Percentiles rank a stretch among this genome's conserved stretches.
These are phyloP conservation scores for Parafenestella ontariensis DNA, from an alignment of 2,329 filamentous ascomycete species.

Conservation along the genomic window DNA sequence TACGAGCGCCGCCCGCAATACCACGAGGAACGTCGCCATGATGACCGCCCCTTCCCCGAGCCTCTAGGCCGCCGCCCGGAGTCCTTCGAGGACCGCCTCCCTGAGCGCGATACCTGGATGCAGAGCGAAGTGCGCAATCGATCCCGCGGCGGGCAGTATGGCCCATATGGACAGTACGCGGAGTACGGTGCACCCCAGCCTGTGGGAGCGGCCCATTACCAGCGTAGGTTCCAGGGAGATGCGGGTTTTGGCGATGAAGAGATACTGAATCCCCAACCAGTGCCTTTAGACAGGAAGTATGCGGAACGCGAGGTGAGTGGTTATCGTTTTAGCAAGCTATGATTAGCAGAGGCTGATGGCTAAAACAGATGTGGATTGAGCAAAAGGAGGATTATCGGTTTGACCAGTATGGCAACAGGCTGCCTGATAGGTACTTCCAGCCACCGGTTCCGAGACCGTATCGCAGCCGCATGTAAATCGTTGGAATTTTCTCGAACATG, in stretches of 20 bases:
- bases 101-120: conserved; percentile 45
- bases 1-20: conserved; percentile 23
- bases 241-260: conserved; percentile 47
- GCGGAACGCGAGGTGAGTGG: conserved; percentile 44
- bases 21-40: conserved; percentile 19
- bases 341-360: conserved; percentile 12
- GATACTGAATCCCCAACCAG: conserved; percentile 48
- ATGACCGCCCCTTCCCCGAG: conserved; percentile 21
- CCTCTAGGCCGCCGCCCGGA: conserved; percentile 42
- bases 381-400: conserved; percentile 46
- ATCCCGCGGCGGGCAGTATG: conserved; percentile 19
- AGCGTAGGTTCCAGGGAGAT: conserved; percentile 45
- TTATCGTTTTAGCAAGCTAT: conserved; percentile 15
- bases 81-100: conserved; percentile 46
- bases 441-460: conserved; percentile 31
- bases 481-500: background rate
- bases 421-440: conserved; percentile 40
- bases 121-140: conserved; percentile 29
- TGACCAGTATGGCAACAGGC: conserved; percentile 45
- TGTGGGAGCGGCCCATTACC: conserved; percentile 36
- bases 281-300: conserved; percentile 37
- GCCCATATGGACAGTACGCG: conserved; percentile 34
- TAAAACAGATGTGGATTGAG: conserved; percentile 43
- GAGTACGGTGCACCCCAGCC: conserved; percentile 43
- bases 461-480: conserved; percentile 37